These are phyloP conservation scores for Selaginella moellendorffii DNA, from an alignment of 75 land plant genomes.

Conservation along the genomic window DNA sequence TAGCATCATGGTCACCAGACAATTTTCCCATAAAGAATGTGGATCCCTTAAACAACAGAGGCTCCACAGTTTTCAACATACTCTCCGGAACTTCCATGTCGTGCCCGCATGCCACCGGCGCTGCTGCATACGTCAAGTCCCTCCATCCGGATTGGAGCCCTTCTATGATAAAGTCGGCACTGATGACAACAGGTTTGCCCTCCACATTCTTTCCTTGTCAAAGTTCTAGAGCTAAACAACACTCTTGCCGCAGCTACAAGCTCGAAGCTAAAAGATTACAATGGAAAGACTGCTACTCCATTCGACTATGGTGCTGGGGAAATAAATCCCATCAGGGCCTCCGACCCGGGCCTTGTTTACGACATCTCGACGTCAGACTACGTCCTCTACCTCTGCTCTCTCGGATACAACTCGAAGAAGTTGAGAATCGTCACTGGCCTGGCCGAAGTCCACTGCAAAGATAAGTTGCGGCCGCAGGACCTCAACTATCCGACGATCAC, in stretches of 20 bases:
- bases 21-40: conserved; percentile 1
- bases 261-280: neutral
- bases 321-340: neutral
- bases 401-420: neutral
- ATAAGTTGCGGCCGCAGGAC: neutral
- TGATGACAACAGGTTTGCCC: conserved; percentile 5
- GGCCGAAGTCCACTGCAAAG: neutral
- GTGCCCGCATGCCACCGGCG: conserved; percentile 18
- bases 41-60: neutral
- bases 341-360: conserved; percentile 1
- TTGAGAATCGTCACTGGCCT: neutral
- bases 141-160: conserved; percentile 4
- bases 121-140: conserved; percentile 8
- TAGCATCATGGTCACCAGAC: conserved; percentile 20
- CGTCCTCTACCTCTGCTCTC: neutral
- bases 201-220: neutral
- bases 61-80: conserved; percentile 16
- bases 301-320: conserved; percentile 10
- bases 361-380: neutral
- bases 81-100: conserved; percentile 35
- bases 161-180: conserved; percentile 3
- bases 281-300: neutral
- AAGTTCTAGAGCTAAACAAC: too few relatives aligned
- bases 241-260: neutral
- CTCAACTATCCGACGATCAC: conserved; percentile 1